A percentile compares a stretch with the other conserved stretches of the same genome.
Evolutionary conservation across 1,284 basidiomycete genomes (phyloP).

Genomic region (Trametes versicolor): DNA sequence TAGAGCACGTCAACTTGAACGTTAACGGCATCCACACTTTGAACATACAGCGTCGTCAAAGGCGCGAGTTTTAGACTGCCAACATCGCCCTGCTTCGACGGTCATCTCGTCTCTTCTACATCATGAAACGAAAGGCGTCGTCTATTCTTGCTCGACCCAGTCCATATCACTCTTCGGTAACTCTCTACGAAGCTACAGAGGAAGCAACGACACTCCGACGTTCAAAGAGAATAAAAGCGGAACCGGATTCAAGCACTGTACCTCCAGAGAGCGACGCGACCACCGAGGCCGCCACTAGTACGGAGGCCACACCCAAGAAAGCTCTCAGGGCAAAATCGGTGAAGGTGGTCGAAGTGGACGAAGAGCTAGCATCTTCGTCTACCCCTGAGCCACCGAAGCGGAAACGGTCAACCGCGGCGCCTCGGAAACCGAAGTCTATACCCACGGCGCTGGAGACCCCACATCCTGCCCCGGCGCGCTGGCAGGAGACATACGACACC

Average conservation of each 20-base stretch:
- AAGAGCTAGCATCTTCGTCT: not conserved
- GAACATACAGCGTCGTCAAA: no score
- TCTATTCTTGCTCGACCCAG: conserved; percentile 23
- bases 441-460: conserved; percentile 68
- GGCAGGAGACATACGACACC: conserved; percentile 79
- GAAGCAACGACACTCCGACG: conserved; percentile 15
- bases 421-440: conserved; percentile 57
- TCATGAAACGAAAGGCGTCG: conserved; percentile 27
- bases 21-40: no score
- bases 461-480: conserved; percentile 77
- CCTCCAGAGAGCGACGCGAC: not conserved
- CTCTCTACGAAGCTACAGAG: conserved; percentile 26
- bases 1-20: no score
- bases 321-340: not conserved
- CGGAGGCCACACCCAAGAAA: not conserved
- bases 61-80: no score
- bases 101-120: not conserved
- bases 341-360: conserved; percentile 11
- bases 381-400: conserved; percentile 8
- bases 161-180: conserved; percentile 29
- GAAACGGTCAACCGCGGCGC: conserved; percentile 38
- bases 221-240: conserved; percentile 24
- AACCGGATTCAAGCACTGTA: not conserved
- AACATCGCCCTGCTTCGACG: no score
- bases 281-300: not conserved